phyloP scores from a whole-genome alignment of 176 grass and related monocot genomes.

The Ampelocalamus luodianensis region DNA sequence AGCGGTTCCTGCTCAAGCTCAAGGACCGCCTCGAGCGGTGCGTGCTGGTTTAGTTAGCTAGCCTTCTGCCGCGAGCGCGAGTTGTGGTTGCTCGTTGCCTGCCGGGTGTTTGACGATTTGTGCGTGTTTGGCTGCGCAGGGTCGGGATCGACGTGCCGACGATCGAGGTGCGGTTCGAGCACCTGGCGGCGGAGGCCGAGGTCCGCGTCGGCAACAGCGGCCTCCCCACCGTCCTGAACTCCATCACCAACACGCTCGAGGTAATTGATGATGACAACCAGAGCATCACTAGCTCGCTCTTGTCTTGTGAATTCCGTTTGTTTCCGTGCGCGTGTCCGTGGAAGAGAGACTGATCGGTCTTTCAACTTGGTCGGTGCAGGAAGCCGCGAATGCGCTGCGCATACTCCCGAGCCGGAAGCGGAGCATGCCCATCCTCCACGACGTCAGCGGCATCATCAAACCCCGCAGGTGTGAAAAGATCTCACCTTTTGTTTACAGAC shows the following conservation, averaged over 20 bases:
- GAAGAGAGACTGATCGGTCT: not conserved
- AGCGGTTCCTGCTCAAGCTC: conserved; percentile 87
- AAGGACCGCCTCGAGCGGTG: conserved; percentile 79
- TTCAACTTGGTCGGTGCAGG: conserved; percentile 40
- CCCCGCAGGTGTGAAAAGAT: conserved; percentile 75
- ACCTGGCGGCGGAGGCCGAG: conserved; percentile 62
- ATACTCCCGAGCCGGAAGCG: conserved; percentile 78
- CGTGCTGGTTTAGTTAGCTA: not conserved
- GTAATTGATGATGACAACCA: conserved; percentile 30
- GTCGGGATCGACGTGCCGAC: conserved; percentile 87
- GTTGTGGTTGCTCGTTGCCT: not conserved
- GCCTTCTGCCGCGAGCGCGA: not conserved
- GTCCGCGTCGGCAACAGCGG: conserved; percentile 82
- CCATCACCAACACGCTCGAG: conserved; percentile 76
- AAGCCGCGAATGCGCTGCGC: conserved; percentile 63
- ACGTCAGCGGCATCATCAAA: conserved; percentile 88
- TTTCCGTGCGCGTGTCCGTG: not conserved
- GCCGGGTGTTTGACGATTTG: conserved; percentile 40
- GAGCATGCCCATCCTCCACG: conserved; percentile 73
- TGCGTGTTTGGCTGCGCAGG: conserved; percentile 42
- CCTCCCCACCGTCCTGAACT: conserved; percentile 84
- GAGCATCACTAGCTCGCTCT: not conserved
- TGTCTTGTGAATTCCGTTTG: not conserved
- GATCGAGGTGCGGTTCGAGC: conserved; percentile 87
- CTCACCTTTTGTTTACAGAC: not conserved